A percentile compares a stretch with the other conserved stretches of the same genome.
phyloP scores from a whole-genome alignment of 768 basidiomycete genomes.

The Hemileccinum impolitum region DNA sequence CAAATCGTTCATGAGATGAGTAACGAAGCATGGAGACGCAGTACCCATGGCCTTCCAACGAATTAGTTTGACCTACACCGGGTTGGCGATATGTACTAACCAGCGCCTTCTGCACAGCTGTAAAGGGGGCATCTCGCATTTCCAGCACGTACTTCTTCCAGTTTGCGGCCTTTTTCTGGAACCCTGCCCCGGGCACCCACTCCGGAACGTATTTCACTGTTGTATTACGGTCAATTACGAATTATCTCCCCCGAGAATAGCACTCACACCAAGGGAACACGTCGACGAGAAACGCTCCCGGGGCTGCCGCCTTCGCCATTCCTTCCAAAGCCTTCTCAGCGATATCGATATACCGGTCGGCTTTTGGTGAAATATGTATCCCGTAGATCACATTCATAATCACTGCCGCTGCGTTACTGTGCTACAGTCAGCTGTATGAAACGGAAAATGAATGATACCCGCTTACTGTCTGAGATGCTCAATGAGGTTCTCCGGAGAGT shows the following conservation, averaged over 20 bases:
- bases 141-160: slow-evolving; percentile 47
- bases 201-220: slow-evolving; percentile 51
- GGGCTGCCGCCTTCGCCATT: slow-evolving; percentile 47
- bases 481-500: slow-evolving; percentile 41
- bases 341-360: slow-evolving; percentile 47
- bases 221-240: slow-evolving; percentile 1
- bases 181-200: slow-evolving; percentile 52
- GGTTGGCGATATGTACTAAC: slow-evolving; percentile 25
- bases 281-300: slow-evolving; percentile 53
- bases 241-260: not conserved
- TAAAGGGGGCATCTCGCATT: slow-evolving; percentile 48
- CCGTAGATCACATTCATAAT: slow-evolving; percentile 56
- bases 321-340: slow-evolving; percentile 51
- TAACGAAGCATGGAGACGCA: slow-evolving; percentile 32
- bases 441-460: not conserved
- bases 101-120: slow-evolving; percentile 35
- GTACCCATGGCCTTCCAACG: slow-evolving; percentile 19
- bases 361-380: slow-evolving; percentile 40
- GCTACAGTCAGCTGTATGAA: not conserved
- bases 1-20: slow-evolving; percentile 24
- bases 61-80: not conserved
- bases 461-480: slow-evolving; percentile 50
- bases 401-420: slow-evolving; percentile 47
- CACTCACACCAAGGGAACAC: slow-evolving; percentile 41
- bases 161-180: slow-evolving; percentile 46